Evolutionary conservation across 2,329 filamentous ascomycete genomes (phyloP), one percentile per base, ranked within the genome.

Genomic region (Dactylella cylindrospora): DNA sequence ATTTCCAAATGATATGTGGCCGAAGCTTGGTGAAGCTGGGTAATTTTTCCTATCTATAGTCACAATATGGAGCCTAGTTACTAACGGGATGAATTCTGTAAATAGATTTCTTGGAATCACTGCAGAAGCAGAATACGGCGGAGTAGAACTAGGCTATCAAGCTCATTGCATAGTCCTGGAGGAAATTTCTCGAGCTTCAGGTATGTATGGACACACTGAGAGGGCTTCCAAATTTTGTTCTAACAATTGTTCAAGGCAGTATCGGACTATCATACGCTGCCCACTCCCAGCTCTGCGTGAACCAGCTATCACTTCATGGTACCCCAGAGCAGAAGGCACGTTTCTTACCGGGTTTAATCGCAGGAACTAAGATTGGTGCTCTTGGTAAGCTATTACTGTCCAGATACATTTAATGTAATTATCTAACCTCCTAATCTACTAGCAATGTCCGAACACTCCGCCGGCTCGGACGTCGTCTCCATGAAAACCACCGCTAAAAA

Each of bases 81-180:
- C 33, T 40, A 32, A 32, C 29, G 4, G 23, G 0, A 5, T 36
- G n/a, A n/a, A 3, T 10, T 3, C 22, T 1, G 29, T 23, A 2
- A 38, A n/a, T 53, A 78, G 87, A 5, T 86, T 97, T 68, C 80
- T 97, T 22, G 93, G 93, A 59, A 88, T 96, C 69, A 97, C 93
- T 6, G 93, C 89, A 13, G 88, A 95, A 70, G 90, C 95, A 74
- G 85, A 89, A 52, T 89, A 93, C 46, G 93, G 93, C 29, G 93
- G 91, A 1, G 74, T 97, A 38, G 88, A 79, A 1, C 85, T 97
- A 83, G 93, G 93, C 8, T 98, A 97, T 74, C 91, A 97, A 76
- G 91, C 93, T 36, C 93, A 98, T 75, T 95, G 89, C 71, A 78
- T 95, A 5, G 89, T 96, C 38, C 86, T 97, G 83, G 93, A 98